phyloP scores from a whole-genome alignment of 495 filamentous ascomycete species.

The Hypoxylon fragiforme region DNA sequence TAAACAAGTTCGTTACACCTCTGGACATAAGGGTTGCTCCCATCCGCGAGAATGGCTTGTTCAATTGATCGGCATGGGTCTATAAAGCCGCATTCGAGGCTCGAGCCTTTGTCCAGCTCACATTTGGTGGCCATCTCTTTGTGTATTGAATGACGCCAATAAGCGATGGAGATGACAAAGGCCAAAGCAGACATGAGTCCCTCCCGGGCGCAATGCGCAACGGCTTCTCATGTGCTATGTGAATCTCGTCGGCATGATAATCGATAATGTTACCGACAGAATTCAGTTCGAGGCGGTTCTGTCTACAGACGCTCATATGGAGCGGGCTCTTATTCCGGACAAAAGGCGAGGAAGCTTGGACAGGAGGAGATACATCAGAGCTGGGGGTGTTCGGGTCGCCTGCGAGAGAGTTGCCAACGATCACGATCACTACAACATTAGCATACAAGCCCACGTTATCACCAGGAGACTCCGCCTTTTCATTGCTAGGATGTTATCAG shows the following conservation, averaged over 20 bases:
- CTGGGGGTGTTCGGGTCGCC: constrained; percentile 14
- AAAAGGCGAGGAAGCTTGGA: constrained; percentile 15
- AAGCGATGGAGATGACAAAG: constrained; percentile 17
- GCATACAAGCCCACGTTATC: constrained; percentile 23
- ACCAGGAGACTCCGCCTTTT: constrained; percentile 16
- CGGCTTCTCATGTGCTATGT: constrained; percentile 14
- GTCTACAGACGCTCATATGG: constrained; percentile 17
- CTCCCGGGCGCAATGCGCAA: constrained; percentile 6
- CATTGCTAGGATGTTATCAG: constrained; percentile 25
- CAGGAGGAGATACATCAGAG: constrained; percentile 15
- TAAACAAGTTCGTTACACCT: too few relatives aligned
- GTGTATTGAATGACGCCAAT: constrained; percentile 10
- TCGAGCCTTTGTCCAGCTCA: constrained; percentile 27
- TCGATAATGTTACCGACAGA: constrained; percentile 15
- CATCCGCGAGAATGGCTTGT: constrained; percentile 19
- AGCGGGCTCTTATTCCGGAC: constrained; percentile 18
- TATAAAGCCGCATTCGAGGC: constrained; percentile 34
- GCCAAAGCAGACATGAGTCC: constrained; percentile 6
- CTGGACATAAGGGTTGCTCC: too few relatives aligned
- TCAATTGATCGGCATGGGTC: constrained; percentile 15
- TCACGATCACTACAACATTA: constrained; percentile 34
- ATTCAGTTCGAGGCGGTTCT: constrained; percentile 20
- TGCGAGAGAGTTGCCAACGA: constrained; percentile 4
- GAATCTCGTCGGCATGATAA: constrained; percentile 15
- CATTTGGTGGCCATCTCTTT: constrained; percentile 22